Conservation (phyloP, 768 basidiomycete species). For the Candolleomyces aberdarensis region DNA sequence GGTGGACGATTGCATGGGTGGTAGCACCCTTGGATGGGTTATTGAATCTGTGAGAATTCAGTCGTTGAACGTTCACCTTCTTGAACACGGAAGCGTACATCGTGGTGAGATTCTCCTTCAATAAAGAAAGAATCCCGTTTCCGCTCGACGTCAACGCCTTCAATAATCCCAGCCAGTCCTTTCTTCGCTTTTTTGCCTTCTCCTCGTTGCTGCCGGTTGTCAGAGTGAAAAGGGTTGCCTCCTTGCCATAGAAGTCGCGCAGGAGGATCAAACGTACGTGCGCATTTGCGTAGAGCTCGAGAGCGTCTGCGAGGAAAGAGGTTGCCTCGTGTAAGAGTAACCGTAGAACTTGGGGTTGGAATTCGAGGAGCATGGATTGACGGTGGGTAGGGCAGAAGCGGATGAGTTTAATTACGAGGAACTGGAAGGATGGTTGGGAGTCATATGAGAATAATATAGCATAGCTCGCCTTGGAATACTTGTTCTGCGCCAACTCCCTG, state of each 20-base stretch:
- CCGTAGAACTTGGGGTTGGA: conserved; percentile 71
- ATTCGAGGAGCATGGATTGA: conserved; percentile 71
- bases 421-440: conserved; percentile 38
- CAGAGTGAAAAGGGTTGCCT: conserved; percentile 67
- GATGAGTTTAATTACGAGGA: conserved; percentile 78
- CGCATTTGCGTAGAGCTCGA: conserved; percentile 82
- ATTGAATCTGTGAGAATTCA: conserved; percentile 59
- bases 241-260: conserved; percentile 89
- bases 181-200: conserved; percentile 61
- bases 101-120: conserved; percentile 71
- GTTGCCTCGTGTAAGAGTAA: conserved; percentile 86
- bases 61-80: conserved; percentile 5
- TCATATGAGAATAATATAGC: background rate
- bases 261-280: conserved; percentile 80
- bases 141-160: conserved; percentile 60
- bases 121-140: conserved; percentile 61
- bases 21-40: conserved; percentile 89
- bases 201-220: conserved; percentile 56
- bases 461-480: conserved; percentile 78
- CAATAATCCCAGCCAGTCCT: conserved; percentile 67
- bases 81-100: conserved; percentile 50
- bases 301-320: conserved; percentile 80
- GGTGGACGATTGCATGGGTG: conserved; percentile 84
- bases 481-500: conserved; percentile 74
- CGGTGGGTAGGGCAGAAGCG: conserved; percentile 74